Evolutionary conservation across 2,329 filamentous ascomycete species (phyloP).

Genomic region (Botrytis paeoniae): DNA sequence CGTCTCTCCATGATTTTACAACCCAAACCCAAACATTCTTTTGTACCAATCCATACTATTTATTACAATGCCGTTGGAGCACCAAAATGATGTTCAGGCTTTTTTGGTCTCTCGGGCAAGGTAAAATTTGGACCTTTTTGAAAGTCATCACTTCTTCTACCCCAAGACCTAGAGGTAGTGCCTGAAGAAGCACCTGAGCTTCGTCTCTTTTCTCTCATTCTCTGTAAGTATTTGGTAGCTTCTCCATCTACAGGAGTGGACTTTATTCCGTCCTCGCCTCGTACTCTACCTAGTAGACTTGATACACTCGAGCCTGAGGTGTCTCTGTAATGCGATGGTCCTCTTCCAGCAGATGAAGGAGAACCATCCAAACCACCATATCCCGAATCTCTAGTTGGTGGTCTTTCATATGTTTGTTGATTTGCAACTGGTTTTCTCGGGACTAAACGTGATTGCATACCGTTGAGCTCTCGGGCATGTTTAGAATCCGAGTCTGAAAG

Average conservation of each 20-base stretch:
- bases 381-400: background rate
- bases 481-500: background rate
- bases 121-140: background rate
- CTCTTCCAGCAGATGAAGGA: background rate
- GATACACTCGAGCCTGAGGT: slow-evolving; percentile 9
- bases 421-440: background rate
- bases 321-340: background rate
- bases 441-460: background rate
- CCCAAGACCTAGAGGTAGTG: background rate
- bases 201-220: slow-evolving; percentile 9
- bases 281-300: slow-evolving; percentile 5
- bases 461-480: slow-evolving; percentile 2
- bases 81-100: slow-evolving; percentile 4
- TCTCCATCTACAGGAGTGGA: background rate
- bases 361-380: background rate
- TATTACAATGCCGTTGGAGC: background rate
- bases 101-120: background rate
- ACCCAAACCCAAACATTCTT: background rate
- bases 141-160: background rate
- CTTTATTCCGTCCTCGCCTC: background rate
- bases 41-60: background rate
- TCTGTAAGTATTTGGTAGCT: slow-evolving; percentile 16
- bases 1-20: background rate
- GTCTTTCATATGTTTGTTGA: background rate
- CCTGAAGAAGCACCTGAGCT: background rate